These are phyloP conservation scores for Claviceps purpurea DNA, from an alignment of 2,329 filamentous ascomycete genomes.

Conservation along the genomic window DNA sequence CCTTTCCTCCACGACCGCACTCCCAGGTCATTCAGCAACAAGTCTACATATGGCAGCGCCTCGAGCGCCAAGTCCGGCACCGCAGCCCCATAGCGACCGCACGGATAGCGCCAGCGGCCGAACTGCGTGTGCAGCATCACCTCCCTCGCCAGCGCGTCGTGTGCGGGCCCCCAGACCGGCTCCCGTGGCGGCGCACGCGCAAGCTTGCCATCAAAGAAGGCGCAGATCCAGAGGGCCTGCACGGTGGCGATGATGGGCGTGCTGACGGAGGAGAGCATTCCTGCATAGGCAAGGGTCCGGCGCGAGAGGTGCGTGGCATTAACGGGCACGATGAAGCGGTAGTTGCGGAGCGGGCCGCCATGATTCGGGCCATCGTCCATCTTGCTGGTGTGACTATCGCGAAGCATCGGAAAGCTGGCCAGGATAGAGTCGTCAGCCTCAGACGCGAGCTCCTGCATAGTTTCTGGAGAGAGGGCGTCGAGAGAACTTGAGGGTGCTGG, in stretches of 20 bases:
- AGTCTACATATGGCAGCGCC: constrained; percentile 24
- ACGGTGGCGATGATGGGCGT: neutral
- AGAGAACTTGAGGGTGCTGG: neutral
- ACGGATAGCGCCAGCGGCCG: constrained; percentile 55
- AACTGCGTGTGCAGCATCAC: constrained; percentile 54
- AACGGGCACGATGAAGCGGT: constrained; percentile 1
- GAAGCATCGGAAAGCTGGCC: neutral
- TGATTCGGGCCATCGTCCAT: neutral
- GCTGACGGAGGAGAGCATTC: neutral
- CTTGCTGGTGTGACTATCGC: neutral
- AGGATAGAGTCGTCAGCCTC: constrained; percentile 1
- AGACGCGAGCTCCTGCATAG: neutral
- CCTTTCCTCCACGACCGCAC: constrained; percentile 24
- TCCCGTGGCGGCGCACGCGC: neutral
- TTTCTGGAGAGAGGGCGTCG: neutral
- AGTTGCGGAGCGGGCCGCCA: neutral
- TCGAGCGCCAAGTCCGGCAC: constrained; percentile 65
- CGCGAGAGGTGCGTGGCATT: neutral
- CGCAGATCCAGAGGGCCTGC: constrained; percentile 1
- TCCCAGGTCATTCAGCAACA: constrained; percentile 52
- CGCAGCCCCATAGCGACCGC: constrained; percentile 42
- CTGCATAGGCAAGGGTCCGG: neutral
- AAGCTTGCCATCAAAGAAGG: constrained; percentile 2
- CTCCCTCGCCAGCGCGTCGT: constrained; percentile 33
- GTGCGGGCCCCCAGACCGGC: neutral